Evolutionary conservation across 768 basidiomycete genomes (phyloP).

Genomic region (Leccinellum luteum): DNA sequence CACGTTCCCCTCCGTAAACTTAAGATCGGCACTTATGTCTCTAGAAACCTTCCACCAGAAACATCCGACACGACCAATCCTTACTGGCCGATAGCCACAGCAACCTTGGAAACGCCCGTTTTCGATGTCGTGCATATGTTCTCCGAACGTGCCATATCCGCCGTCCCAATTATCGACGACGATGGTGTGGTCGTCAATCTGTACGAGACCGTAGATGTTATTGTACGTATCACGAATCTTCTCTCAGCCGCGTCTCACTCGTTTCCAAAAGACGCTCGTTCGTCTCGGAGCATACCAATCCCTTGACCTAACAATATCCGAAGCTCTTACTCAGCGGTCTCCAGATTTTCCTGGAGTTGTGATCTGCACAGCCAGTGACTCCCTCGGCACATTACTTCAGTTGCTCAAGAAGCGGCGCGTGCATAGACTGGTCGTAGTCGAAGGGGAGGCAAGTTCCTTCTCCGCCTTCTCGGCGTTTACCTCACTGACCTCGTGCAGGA

Average conservation of each 20-base stretch:
- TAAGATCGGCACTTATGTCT: constrained; percentile 91
- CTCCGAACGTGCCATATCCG: constrained; percentile 91
- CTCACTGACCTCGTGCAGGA: constrained; percentile 45
- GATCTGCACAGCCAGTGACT: constrained; percentile 90
- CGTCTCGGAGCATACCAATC: constrained; percentile 92
- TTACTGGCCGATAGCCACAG: constrained; percentile 89
- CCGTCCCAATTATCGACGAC: constrained; percentile 93
- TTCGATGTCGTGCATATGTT: constrained; percentile 99
- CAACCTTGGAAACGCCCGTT: constrained; percentile 85
- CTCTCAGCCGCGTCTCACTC: constrained; percentile 3
- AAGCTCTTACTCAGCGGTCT: constrained; percentile 89
- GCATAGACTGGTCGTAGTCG: constrained; percentile 93
- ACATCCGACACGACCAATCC: constrained; percentile 58
- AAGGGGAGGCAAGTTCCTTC: constrained; percentile 65
- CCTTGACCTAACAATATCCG: constrained; percentile 90
- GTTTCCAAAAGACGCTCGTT: constrained; percentile 73
- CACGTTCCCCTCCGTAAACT: constrained; percentile 80
- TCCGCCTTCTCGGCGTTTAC: neutral
- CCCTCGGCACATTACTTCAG: constrained; percentile 84
- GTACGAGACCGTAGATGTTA: constrained; percentile 99
- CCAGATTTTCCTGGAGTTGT: constrained; percentile 97
- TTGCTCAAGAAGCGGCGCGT: constrained; percentile 92
- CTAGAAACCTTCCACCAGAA: constrained; percentile 45
- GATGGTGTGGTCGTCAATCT: constrained; percentile 92
- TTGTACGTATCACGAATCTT: constrained; percentile 46